phyloP scores from a whole-genome alignment of 345 rosid genomes.

The Rhizophora apiculata region DNA sequence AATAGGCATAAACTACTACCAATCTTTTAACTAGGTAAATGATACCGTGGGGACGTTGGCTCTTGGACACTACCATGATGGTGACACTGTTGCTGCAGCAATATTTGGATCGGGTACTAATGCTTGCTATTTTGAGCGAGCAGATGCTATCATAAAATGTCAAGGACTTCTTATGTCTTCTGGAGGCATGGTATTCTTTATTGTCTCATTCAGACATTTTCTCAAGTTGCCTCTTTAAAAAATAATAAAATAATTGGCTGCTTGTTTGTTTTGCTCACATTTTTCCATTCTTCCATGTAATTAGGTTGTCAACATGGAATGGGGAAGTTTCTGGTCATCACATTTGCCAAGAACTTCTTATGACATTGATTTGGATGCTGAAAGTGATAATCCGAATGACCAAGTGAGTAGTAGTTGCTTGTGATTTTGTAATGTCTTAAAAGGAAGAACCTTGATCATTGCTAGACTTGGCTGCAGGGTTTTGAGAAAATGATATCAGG shows the following conservation, averaged over 20 bases:
- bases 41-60: slow-evolving; percentile 94
- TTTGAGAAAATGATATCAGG: slow-evolving; percentile 99
- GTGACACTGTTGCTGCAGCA: slow-evolving; percentile 87
- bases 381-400: slow-evolving; percentile 82
- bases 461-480: slow-evolving; percentile 49
- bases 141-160: slow-evolving; percentile 83
- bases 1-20: neutral
- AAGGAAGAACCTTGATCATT: slow-evolving; percentile 4
- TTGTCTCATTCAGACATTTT: neutral
- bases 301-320: slow-evolving; percentile 95
- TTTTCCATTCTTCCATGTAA: slow-evolving; percentile 10
- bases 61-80: slow-evolving; percentile 83
- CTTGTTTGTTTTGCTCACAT: neutral
- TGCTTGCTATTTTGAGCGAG: slow-evolving; percentile 89
- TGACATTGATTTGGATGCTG: slow-evolving; percentile 80
- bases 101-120: slow-evolving; percentile 92
- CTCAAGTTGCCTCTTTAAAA: neutral
- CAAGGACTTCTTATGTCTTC: slow-evolving; percentile 86
- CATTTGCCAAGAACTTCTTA: slow-evolving; percentile 91
- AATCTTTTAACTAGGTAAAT: slow-evolving; percentile 60
- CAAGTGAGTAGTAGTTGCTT: slow-evolving; percentile 43
- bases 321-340: slow-evolving; percentile 98
- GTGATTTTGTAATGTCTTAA: neutral
- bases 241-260: neutral
- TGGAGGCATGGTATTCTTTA: slow-evolving; percentile 81